Evolutionary conservation across 192 early-diverging fungal genomes (phyloP).

Genomic region (Diversispora epigaea): DNA sequence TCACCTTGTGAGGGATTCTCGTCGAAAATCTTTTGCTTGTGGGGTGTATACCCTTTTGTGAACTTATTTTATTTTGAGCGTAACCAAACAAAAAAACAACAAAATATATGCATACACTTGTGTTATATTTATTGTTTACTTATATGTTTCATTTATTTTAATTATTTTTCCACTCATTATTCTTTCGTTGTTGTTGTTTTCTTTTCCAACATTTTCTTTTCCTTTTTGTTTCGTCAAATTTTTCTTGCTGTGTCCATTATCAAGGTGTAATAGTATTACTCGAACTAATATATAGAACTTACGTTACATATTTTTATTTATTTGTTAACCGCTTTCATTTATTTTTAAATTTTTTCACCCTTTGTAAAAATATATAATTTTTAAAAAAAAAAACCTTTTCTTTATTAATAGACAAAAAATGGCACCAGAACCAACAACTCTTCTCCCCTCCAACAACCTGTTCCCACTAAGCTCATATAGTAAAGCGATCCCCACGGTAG

Average conservation of each 20-base stretch:
- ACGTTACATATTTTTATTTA: no score
- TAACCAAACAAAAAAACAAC: constrained; percentile 25
- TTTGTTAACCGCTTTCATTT: no score
- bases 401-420: background rate
- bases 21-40: background rate
- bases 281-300: no score
- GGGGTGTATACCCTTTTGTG: constrained; percentile 4
- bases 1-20: background rate
- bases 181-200: background rate
- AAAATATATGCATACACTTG: background rate
- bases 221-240: background rate
- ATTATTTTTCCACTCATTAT: background rate
- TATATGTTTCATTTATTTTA: background rate
- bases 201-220: background rate
- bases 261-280: no score
- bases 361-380: background rate
- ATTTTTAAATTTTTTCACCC: background rate
- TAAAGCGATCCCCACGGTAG: background rate
- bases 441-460: background rate
- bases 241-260: background rate
- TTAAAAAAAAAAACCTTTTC: background rate
- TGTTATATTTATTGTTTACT: background rate
- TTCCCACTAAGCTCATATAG: constrained; percentile 1
- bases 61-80: background rate
- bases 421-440: constrained; percentile 17